Conservation (phyloP, 2,329 filamentous ascomycete species). For the Fusarium sp. region DNA sequence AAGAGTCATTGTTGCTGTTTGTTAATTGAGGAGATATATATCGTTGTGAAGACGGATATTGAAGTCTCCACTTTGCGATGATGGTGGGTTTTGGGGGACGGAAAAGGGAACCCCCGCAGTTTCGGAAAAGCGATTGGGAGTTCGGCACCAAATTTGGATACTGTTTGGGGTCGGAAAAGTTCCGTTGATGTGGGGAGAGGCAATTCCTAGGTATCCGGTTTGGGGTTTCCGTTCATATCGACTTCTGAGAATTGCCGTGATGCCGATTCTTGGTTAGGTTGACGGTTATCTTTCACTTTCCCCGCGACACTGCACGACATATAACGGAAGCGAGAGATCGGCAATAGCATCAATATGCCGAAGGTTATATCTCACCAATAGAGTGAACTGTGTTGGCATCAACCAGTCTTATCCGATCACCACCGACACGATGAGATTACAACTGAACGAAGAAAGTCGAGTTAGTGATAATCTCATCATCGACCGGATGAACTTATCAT, state of each 20-base stretch:
- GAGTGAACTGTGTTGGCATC: rapidly evolving
- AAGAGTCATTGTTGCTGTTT: neutral
- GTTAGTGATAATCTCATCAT: neutral
- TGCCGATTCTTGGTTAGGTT: neutral
- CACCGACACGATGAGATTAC: neutral
- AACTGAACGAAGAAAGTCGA: neutral
- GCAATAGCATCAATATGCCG: neutral
- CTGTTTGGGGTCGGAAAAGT: slow-evolving; percentile 2
- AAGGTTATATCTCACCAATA: neutral
- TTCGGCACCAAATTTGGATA: neutral
- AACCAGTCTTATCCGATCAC: neutral
- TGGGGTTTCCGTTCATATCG: slow-evolving; percentile 8
- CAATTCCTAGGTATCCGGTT: slow-evolving; percentile 5
- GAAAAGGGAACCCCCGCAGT: slow-evolving; percentile 23
- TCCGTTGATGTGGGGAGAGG: neutral
- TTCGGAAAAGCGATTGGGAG: slow-evolving; percentile 8
- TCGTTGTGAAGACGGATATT: slow-evolving; percentile 12
- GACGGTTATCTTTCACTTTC: neutral
- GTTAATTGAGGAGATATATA: slow-evolving; percentile 6
- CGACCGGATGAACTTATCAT: too few species aligned
- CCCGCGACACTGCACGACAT: neutral
- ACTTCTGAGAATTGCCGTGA: neutral
- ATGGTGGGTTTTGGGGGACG: neutral
- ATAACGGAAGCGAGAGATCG: neutral
- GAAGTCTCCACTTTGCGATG: neutral